phyloP scores from a whole-genome alignment of 2,329 filamentous ascomycete genomes.

The Hawksworthiomyces lignivorus region DNA sequence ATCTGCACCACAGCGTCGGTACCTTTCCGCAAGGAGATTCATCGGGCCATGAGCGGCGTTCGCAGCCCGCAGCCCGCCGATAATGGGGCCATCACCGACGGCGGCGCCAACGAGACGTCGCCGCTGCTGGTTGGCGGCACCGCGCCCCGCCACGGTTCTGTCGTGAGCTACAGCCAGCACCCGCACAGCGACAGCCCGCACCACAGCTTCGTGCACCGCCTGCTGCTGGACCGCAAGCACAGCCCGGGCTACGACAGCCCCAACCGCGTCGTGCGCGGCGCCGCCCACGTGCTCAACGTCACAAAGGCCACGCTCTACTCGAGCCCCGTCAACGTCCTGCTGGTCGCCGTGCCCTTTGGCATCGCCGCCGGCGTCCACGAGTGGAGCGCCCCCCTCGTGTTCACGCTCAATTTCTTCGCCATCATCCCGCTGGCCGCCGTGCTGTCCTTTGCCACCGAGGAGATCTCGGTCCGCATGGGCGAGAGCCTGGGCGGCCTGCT shows the following conservation, averaged over 20 bases:
- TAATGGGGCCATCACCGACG: not conserved
- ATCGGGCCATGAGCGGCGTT: constrained; percentile 11
- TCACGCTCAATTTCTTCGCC: constrained; percentile 72
- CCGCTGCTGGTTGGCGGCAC: constrained; percentile 27
- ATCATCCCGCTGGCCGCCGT: constrained; percentile 85
- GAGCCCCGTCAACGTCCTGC: constrained; percentile 61
- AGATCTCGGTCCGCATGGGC: constrained; percentile 64
- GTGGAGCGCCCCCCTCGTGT: constrained; percentile 61
- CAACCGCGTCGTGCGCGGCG: constrained; percentile 36
- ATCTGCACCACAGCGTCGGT: constrained; percentile 18
- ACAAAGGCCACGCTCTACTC: constrained; percentile 50
- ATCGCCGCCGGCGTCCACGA: constrained; percentile 56
- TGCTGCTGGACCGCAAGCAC: constrained; percentile 38
- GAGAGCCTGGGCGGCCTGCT: constrained; percentile 66
- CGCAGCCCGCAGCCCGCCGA: not conserved
- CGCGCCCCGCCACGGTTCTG: not conserved
- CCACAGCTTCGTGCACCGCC: constrained; percentile 19
- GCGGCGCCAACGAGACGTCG: constrained; percentile 26
- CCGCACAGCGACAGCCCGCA: constrained; percentile 7
- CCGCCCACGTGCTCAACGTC: constrained; percentile 46
- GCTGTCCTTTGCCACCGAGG: constrained; percentile 77
- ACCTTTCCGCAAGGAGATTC: constrained; percentile 20
- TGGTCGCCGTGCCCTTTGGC: constrained; percentile 67
- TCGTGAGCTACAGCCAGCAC: not conserved
- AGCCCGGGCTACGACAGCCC: constrained; percentile 46